Evolutionary conservation across 2,329 filamentous ascomycete species (phyloP).

Genomic region (Periconia sp.): DNA sequence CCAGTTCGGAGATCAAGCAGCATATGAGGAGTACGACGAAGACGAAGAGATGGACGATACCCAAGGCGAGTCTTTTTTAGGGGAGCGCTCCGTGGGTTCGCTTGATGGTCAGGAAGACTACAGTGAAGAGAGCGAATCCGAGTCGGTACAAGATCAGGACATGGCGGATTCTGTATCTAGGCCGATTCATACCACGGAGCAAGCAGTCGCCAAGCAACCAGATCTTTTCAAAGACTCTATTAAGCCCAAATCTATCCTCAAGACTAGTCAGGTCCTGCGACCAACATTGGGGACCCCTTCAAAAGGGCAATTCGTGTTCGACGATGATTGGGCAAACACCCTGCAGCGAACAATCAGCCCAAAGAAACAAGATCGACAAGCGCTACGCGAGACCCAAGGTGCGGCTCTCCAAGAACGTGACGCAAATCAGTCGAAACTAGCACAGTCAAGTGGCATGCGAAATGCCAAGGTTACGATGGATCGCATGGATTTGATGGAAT

Average conservation of each 20-base stretch:
- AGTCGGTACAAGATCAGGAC: conserved; percentile 71
- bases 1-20: conserved; percentile 72
- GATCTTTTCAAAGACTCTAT: conserved; percentile 39
- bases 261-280: conserved; percentile 44
- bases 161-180: conserved; percentile 79
- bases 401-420: conserved; percentile 61
- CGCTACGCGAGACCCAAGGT: conserved; percentile 69
- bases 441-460: conserved; percentile 46
- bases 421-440: conserved; percentile 36
- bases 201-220: conserved; percentile 50
- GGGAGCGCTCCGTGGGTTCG: conserved; percentile 86
- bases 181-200: conserved; percentile 80
- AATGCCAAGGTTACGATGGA: conserved; percentile 74
- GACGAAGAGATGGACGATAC: conserved; percentile 60
- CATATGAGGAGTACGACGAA: conserved; percentile 65
- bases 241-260: conserved; percentile 57
- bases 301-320: conserved; percentile 61
- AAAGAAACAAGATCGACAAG: conserved; percentile 84
- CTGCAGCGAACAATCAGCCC: conserved; percentile 93
- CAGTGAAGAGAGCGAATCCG: conserved; percentile 72
- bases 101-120: conserved; percentile 63
- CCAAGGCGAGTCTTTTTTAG: conserved; percentile 81
- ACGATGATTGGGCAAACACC: conserved; percentile 92
- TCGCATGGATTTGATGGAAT: conserved; percentile 91
- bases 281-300: conserved; percentile 57